Percentiles rank a stretch among this genome's conserved stretches.
Evolutionary conservation across 2,329 filamentous ascomycete species (phyloP).

Genomic region (Microdochium nivale): DNA sequence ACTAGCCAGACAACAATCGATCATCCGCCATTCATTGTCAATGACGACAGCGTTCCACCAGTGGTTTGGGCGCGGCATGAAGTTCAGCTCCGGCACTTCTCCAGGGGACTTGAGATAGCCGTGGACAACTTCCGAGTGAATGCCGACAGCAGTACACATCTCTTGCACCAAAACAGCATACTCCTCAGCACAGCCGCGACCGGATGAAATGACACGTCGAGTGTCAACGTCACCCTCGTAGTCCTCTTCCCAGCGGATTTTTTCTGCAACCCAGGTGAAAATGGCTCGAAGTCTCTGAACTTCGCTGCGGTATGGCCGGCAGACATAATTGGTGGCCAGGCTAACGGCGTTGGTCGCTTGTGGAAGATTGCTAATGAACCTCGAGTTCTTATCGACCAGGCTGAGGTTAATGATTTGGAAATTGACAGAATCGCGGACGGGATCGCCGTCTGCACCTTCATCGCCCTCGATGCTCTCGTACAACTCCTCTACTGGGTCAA

Average conservation of each 20-base stretch:
- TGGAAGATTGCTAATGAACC: constrained; percentile 79
- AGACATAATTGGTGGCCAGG: constrained; percentile 85
- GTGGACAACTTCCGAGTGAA: constrained; percentile 78
- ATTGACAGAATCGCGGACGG: constrained; percentile 74
- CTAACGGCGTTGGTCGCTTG: constrained; percentile 73
- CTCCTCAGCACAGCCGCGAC: constrained; percentile 79
- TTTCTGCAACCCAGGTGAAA: constrained; percentile 96
- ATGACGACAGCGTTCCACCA: constrained; percentile 96
- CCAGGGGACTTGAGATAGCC: constrained; percentile 90
- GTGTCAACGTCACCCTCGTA: constrained; percentile 81
- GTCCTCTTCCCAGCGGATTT: constrained; percentile 91
- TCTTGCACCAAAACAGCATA: constrained; percentile 82
- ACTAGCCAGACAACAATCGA: constrained; percentile 87
- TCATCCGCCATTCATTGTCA: constrained; percentile 91
- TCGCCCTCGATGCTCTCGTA: constrained; percentile 81
- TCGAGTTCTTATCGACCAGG: constrained; percentile 90
- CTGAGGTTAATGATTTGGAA: constrained; percentile 72
- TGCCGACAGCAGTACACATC: constrained; percentile 85
- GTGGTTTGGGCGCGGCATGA: constrained; percentile 83
- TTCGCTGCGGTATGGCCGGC: constrained; percentile 87
- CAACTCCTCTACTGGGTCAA: constrained; percentile 84
- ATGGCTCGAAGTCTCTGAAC: constrained; percentile 89
- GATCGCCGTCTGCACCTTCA: constrained; percentile 76
- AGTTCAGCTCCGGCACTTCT: constrained; percentile 70
- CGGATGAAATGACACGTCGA: constrained; percentile 72